These are phyloP conservation scores for Hortiboletus campestris DNA, from an alignment of 768 basidiomycete species.

Conservation along the genomic window DNA sequence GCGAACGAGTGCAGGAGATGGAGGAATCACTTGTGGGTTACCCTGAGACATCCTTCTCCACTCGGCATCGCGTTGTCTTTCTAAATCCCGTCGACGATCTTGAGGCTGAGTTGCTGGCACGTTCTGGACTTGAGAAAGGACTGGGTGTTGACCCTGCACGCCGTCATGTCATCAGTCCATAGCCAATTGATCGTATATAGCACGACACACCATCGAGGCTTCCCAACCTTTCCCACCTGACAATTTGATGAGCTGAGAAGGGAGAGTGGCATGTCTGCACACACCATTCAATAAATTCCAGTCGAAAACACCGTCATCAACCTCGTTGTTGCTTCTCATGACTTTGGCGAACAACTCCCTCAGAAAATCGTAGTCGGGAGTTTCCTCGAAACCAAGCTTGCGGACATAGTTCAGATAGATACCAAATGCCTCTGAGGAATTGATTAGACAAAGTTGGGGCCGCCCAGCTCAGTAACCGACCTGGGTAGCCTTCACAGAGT, in stretches of 20 bases:
- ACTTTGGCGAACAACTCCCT: constrained; percentile 93
- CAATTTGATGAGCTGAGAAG: constrained; percentile 5
- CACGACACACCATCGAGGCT: constrained; percentile 59
- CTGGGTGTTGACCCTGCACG: constrained; percentile 58
- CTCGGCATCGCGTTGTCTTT: constrained; percentile 53
- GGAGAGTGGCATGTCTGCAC: constrained; percentile 9
- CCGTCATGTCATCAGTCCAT: constrained; percentile 9
- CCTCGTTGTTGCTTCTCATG: constrained; percentile 85
- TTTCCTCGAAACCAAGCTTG: constrained; percentile 98
- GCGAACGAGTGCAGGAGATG: constrained; percentile 77
- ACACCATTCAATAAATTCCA: constrained; percentile 91
- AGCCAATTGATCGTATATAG: background rate
- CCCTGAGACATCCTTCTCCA: constrained; percentile 62
- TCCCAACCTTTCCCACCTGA: constrained; percentile 95
- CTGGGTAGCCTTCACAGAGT: constrained; percentile 92
- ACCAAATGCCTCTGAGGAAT: constrained; percentile 83
- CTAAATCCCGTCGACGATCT: constrained; percentile 59
- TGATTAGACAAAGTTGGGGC: constrained; percentile 7
- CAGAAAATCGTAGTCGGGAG: constrained; percentile 98
- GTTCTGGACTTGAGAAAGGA: constrained; percentile 64
- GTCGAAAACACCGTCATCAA: constrained; percentile 93
- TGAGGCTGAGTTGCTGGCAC: constrained; percentile 44
- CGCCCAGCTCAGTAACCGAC: constrained; percentile 41
- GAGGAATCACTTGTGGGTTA: constrained; percentile 56
- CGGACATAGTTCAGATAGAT: constrained; percentile 99